Base-by-base conservation (phyloP, 2,329 filamentous ascomycete species). In the Cladosporium velox region DNA sequence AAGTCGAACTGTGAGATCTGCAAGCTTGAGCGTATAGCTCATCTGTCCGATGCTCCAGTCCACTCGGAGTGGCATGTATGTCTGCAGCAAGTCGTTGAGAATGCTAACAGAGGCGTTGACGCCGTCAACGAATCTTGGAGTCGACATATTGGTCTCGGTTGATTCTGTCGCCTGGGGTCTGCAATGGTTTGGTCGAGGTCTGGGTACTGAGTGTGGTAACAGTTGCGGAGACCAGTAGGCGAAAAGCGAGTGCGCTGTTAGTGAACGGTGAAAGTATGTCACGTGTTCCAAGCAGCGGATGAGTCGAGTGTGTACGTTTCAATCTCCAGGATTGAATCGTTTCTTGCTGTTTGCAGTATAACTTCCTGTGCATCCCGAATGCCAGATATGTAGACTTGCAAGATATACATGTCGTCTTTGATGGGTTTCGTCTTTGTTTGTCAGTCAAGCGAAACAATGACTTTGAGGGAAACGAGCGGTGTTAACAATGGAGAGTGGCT, bases 11-110 rank as follows among this genome's bases (percentile, higher is more conserved):
- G 21, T 59, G 34, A 59, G 34, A 30, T 7, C 57, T 21, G 12
- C 26, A 35, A 59, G 57, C 35, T 59, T 24, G 35, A 59, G 21
- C 6, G 35, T 41, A 11, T 44, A 59, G 34, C 57, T 35, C 10
- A 5, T 12, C 38, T 41, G 57, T 15, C 57, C 57, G 1, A 59
- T 59, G 12, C 14, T 59, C 57, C 57, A 59, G 24, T 47, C 24
- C 14, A 59, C 26, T 4, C 7, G 34, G 24, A 44, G 57, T 18
- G 57, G 35, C 34, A 59, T 59, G 21, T 59, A 35, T 2, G 57
- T 59, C 24, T 59, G n/a, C 15, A 59, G 57, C n/a, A 59, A 35
- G 34, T 59, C 38, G 34, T 59, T 59, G 57, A 59, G 28, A 10
- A 32, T n/a, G 14, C n/a, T 8, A 12, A 55, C 30, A n/a, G 52